These are phyloP conservation scores for Metarhizium robertsii DNA, from an alignment of 2,329 filamentous ascomycete species.

Conservation along the genomic window DNA sequence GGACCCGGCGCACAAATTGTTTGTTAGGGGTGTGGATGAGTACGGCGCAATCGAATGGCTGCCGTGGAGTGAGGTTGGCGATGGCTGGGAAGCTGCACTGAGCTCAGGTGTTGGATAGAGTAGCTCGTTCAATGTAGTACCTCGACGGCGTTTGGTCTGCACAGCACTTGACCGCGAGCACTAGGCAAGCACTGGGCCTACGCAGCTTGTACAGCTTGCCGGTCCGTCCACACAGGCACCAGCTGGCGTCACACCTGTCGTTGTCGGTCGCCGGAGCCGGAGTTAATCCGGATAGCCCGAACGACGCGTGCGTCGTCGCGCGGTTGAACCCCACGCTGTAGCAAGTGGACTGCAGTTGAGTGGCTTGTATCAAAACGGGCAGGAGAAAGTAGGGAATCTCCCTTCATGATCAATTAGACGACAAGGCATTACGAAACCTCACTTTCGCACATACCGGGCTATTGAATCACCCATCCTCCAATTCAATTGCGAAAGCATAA, in stretches of 20 bases:
- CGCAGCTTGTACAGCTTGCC: constrained; percentile 16
- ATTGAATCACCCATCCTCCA: background rate
- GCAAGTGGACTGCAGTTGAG: background rate
- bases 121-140: too few species aligned
- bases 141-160: too few species aligned
- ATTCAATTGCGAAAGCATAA: background rate
- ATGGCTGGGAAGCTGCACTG: constrained; percentile 8
- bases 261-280: background rate
- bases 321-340: background rate
- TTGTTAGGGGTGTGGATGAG: background rate
- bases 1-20: background rate
- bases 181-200: constrained; percentile 28
- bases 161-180: constrained; percentile 12
- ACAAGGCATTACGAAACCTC: background rate
- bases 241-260: background rate
- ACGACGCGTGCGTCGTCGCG: background rate
- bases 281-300: constrained; percentile 1
- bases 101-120: background rate
- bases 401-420: background rate
- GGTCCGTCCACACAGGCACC: background rate
- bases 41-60: background rate
- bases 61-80: constrained; percentile 5
- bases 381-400: background rate
- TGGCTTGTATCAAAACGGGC: too few species aligned
- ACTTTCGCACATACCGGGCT: background rate